phyloP scores from a whole-genome alignment of 768 basidiomycete genomes.

The Termitomyces sp. region DNA sequence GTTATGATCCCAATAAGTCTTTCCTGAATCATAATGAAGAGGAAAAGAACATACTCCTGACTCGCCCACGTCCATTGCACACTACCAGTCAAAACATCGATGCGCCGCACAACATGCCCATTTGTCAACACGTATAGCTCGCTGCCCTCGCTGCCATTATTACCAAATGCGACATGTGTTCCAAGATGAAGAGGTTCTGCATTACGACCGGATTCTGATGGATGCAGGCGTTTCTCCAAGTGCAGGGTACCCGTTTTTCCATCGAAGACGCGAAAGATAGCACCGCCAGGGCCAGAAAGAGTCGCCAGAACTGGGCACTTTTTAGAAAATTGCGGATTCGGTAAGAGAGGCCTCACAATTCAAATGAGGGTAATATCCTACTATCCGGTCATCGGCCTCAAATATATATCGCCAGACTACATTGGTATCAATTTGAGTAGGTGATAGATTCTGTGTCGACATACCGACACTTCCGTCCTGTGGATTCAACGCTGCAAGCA shows the following conservation, averaged over 20 bases:
- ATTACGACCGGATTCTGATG: conserved; percentile 35
- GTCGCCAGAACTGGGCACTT: conserved; percentile 54
- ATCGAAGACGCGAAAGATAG: conserved; percentile 68
- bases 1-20: neutral
- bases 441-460: conserved; percentile 17
- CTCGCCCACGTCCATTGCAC: conserved; percentile 73
- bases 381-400: conserved; percentile 64
- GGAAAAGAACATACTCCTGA: conserved; percentile 48
- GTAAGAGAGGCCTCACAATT: conserved; percentile 41
- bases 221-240: conserved; percentile 62
- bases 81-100: conserved; percentile 51
- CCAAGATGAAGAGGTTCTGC: conserved; percentile 56
- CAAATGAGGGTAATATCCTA: conserved; percentile 55
- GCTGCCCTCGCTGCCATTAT: too few species aligned
- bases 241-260: conserved; percentile 51
- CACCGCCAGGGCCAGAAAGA: conserved; percentile 73
- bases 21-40: neutral
- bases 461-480: conserved; percentile 70
- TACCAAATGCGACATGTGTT: conserved; percentile 40
- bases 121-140: conserved; percentile 55
- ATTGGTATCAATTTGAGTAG: conserved; percentile 6
- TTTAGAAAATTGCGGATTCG: neutral
- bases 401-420: conserved; percentile 77
- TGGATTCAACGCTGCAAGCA: conserved; percentile 70
- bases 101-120: conserved; percentile 50